Evolutionary conservation across 768 basidiomycete genomes (phyloP).

Genomic region (Artomyces pyxidatus): DNA sequence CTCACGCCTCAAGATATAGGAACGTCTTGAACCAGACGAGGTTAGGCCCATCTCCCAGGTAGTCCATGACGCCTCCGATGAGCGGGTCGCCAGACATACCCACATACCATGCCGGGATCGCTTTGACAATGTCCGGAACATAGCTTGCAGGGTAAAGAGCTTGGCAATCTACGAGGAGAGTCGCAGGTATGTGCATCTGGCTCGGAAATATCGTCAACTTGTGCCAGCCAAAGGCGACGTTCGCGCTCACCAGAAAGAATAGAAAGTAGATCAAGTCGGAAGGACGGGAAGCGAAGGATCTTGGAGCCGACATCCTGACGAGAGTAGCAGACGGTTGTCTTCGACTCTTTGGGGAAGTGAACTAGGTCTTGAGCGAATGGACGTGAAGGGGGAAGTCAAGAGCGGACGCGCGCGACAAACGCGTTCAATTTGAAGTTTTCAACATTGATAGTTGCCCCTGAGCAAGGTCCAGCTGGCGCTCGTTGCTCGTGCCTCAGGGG

Average conservation of each 20-base stretch:
- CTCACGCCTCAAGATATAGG: slow-evolving; percentile 53
- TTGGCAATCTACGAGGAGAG: slow-evolving; percentile 66
- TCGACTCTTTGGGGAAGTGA: no score
- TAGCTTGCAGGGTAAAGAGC: slow-evolving; percentile 46
- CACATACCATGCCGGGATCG: slow-evolving; percentile 44
- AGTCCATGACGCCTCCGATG: slow-evolving; percentile 43
- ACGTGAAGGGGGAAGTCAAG: no score
- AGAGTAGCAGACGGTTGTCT: no score
- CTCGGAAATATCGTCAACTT: background rate
- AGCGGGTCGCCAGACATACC: slow-evolving; percentile 59
- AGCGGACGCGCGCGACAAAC: no score
- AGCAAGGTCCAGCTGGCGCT: no score
- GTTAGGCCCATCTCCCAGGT: slow-evolving; percentile 23
- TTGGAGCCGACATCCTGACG: no score
- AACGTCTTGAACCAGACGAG: slow-evolving; percentile 62
- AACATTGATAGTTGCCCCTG: no score
- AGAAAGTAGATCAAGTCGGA: slow-evolving; percentile 60
- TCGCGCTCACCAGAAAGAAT: slow-evolving; percentile 53
- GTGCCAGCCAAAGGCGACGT: background rate
- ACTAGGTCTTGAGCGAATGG: no score
- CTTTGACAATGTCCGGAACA: slow-evolving; percentile 39
- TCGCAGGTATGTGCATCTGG: slow-evolving; percentile 60
- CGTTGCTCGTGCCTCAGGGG: no score
- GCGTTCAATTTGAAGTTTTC: no score
- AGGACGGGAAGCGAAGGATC: slow-evolving; percentile 47